Evolutionary conservation across 371 early-diverging fungal genomes (phyloP), one percentile per base, ranked within the genome.

Genomic region (Saksenaea oblongispora): DNA sequence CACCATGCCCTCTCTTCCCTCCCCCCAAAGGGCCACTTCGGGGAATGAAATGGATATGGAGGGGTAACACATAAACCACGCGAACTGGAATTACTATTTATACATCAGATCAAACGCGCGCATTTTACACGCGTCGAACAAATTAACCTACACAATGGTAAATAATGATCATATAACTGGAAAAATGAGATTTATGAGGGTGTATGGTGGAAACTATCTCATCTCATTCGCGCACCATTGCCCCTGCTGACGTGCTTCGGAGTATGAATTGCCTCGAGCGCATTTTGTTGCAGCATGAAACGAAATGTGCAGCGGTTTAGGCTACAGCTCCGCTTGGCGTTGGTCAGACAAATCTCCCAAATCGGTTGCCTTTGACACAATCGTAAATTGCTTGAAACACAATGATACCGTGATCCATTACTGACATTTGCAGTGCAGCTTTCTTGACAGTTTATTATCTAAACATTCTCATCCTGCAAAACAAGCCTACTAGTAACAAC

Each of bases 51-150:
- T 31, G 51, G 51, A 47, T 47, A 47, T 22, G 24, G 24, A 3
- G 18, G 22, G 22, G 51, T 47, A 22, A 47, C 51, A 47, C 51
- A 47, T 22, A 47, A 47, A 47, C 51, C 51, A 47, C 51, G 51
- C 51, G 51, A 47, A 47, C n/a, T n/a, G 10, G 22, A 47, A 47
- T 10, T 10, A 22, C 22, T 18, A n/a, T 47, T 18, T 47, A 18
- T 47, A 47, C 22, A 47, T 47, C 51, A 22, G 22, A 22, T 47
- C 1, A 22, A 47, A 22, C 17, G 51, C 22, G 31, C 31, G 31
- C 31, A 31, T 4, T 31, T 7, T 31, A 47, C 51, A 47, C n/a
- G 22, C 10, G 51, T 47, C 51, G 22, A 22, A 18, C 18, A 22
- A 22, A 18, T 22, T 41, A 41, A 22, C 18, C 17, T 47, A n/a